Evolutionary conservation across 2,329 filamentous ascomycete species (phyloP).

Genomic region (Aspergillus sp.): DNA sequence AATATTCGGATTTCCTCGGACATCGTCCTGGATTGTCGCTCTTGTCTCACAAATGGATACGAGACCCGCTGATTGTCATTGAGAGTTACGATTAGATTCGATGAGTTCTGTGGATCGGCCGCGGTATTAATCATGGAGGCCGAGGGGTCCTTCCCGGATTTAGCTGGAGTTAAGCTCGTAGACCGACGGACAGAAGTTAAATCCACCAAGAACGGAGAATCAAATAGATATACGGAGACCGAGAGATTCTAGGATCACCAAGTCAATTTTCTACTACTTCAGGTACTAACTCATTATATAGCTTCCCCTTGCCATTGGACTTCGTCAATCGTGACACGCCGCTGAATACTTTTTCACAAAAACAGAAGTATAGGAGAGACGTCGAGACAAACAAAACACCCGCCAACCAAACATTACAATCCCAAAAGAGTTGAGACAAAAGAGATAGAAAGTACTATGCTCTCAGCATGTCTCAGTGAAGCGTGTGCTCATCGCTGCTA

Average conservation of each 20-base stretch:
- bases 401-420: not conserved
- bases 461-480: constrained; percentile 10
- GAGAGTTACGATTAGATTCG: not conserved
- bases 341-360: constrained; percentile 4
- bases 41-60: not conserved
- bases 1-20: not conserved
- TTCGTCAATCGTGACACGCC: constrained; percentile 1
- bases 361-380: not conserved
- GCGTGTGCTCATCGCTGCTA: constrained; percentile 33
- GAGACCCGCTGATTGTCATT: not conserved
- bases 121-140: not conserved
- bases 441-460: not conserved
- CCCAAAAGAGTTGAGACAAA: no score
- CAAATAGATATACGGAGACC: not conserved
- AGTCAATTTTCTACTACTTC: not conserved
- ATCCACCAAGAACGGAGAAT: not conserved
- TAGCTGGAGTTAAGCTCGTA: not conserved
- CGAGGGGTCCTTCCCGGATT: not conserved
- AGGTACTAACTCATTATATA: not conserved
- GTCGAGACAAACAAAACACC: not conserved
- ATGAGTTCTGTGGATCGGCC: not conserved
- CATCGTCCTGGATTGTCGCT: not conserved
- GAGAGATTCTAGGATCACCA: not conserved
- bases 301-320: not conserved
- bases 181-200: not conserved